A percentile compares a stretch with the other conserved stretches of the same genome.
Evolutionary conservation across 176 grass and related monocot genomes (phyloP).

Genomic region (maize (Zea mays)): Zm-B73-REFERENCE-NAM-5.0 NC_050097.1:213033501-213034000

Average conservation of each 20-base stretch:
- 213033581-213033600: conserved; percentile 2
- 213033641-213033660: background rate
- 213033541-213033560: too few relatives aligned
- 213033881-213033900: background rate
- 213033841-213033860: background rate
- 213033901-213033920: background rate
- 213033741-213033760: background rate
- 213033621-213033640: background rate
- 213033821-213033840: conserved; percentile 35
- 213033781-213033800: background rate
- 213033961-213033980: background rate
- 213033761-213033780: background rate
- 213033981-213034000: background rate
- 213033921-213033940: background rate
- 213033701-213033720: background rate
- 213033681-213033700: conserved; percentile 26
- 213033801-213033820: background rate
- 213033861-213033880: background rate
- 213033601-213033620: background rate
- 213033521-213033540: too few relatives aligned
- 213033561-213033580: conserved; percentile 11
- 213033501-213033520: too few relatives aligned
- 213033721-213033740: background rate
- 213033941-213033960: background rate
- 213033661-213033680: background rate